Evolutionary conservation across 2,329 filamentous ascomycete genomes (phyloP), one percentile per base, ranked within the genome.

Genomic region (Dothideomycetidae sp.): DNA sequence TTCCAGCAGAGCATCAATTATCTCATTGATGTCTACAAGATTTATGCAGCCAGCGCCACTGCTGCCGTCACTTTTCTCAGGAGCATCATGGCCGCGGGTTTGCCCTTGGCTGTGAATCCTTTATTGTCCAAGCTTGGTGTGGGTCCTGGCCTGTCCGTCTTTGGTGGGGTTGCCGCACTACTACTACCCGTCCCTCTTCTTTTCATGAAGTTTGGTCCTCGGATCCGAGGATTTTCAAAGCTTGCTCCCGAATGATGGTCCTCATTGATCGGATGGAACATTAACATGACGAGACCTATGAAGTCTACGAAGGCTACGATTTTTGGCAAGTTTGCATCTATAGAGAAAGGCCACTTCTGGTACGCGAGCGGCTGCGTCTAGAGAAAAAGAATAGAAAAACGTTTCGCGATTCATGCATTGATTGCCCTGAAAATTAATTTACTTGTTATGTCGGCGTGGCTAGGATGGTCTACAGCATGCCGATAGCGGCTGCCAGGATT

Each of bases 31-130:
- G 51, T 51, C 1, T 61, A 60, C 32, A 50, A 48, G 4, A 42
- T 52, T 2, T 65, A 64, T 44, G 64, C 64, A n/a, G 64, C 65
- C 3, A 64, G 60, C 10, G 64, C 65, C 5, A 60, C 67, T 17
- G 61, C 63, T 7, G 64, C 63, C 17, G 67, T 69, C 41, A 67
- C 64, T 2, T 61, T 68, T 44, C 51, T 68, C 26, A 59, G 66
- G 19, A 58, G 55, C 23, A 41, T 64, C 5, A 44, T 66, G 40
- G 63, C 60, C 3, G 0, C 54, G 62, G 14, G 60, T 55, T 55
- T 56, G 3, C 54, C 54, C 1, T 37, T 57, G 16, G 51, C 50
- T 4, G 53, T 57, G 4, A 49, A 50, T 31, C 61, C 61, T 0
- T 62, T 65, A 60, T 60, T 62, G 31, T 38, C 44, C 10, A 49